phyloP scores from a whole-genome alignment of 805 yeast genomes.

The Candida oleophila region DNA sequence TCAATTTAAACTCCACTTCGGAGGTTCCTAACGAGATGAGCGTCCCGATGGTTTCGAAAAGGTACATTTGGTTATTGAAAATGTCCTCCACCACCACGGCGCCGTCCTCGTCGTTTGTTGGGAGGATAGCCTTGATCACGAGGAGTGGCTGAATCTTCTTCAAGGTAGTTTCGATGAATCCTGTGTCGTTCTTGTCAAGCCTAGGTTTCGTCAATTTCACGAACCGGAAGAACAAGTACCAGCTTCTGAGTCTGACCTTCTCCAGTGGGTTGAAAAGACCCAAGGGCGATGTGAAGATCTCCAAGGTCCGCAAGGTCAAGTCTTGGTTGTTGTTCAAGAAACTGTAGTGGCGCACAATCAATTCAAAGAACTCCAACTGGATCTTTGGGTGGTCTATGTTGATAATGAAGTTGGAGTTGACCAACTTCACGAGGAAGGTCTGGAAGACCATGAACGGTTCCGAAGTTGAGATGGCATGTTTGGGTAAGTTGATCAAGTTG shows the following conservation, averaged over 20 bases:
- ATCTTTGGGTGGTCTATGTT: conserved; percentile 73
- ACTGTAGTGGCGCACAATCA: conserved; percentile 74
- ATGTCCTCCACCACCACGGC: conserved; percentile 47
- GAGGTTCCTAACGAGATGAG: conserved; percentile 51
- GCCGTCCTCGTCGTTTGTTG: conserved; percentile 56
- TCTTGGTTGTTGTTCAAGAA: conserved; percentile 44
- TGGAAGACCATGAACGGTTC: conserved; percentile 64
- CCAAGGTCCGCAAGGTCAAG: conserved; percentile 61
- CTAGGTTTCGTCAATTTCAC: conserved; percentile 70
- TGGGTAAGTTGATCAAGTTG: conserved; percentile 69
- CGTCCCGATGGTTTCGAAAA: conserved; percentile 85
- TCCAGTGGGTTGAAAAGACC: conserved; percentile 77
- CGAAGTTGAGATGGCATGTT: conserved; percentile 61
- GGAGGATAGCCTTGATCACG: conserved; percentile 57
- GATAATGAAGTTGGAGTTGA: conserved; percentile 45
- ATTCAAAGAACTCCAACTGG: conserved; percentile 79
- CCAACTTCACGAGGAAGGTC: conserved; percentile 57
- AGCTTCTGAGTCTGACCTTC: conserved; percentile 78
- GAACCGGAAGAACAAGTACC: conserved; percentile 87
- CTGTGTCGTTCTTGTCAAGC: conserved; percentile 45
- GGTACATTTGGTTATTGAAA: conserved; percentile 75
- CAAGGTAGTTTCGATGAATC: conserved; percentile 53
- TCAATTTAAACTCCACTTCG: conserved; percentile 29
- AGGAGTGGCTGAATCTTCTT: conserved; percentile 62
- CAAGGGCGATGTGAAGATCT: conserved; percentile 73